These are phyloP conservation scores for Lepidium africanum DNA, from an alignment of 345 rosid genomes.

Conservation along the genomic window DNA sequence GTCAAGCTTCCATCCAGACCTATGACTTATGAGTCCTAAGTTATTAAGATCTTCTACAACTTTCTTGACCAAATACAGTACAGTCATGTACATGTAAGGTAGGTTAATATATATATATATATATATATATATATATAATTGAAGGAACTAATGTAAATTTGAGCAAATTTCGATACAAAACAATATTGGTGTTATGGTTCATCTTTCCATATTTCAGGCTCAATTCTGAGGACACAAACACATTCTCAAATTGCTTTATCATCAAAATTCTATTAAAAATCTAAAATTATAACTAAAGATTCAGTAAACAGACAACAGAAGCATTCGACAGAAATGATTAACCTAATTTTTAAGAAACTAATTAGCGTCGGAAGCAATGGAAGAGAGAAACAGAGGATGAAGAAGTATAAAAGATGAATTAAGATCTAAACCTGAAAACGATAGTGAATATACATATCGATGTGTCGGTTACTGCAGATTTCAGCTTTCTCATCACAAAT, in stretches of 20 bases:
- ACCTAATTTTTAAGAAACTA: no score
- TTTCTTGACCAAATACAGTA: slow-evolving; percentile 46
- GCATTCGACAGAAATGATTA: no score
- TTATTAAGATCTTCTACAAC: slow-evolving; percentile 42
- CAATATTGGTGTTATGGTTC: slow-evolving; percentile 49
- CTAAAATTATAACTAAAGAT: background rate
- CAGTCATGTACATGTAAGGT: slow-evolving; percentile 36
- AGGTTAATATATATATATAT: background rate
- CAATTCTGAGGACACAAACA: slow-evolving; percentile 35
- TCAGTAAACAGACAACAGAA: no score
- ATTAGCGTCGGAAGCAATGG: no score
- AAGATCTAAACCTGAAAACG: no score
- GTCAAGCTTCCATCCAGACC: slow-evolving; percentile 61
- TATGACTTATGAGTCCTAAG: slow-evolving; percentile 68
- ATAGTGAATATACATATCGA: no score
- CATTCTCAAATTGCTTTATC: background rate
- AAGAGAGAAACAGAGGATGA: no score
- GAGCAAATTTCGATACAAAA: slow-evolving; percentile 77
- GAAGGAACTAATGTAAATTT: slow-evolving; percentile 68
- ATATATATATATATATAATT: slow-evolving; percentile 15
- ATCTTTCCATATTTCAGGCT: slow-evolving; percentile 45
- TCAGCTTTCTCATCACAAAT: no score
- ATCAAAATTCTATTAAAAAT: background rate
- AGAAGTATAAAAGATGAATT: no score
- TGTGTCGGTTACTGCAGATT: no score